Base-by-base conservation (phyloP, 2,329 filamentous ascomycete genomes). In the Ophiostoma quercus region DNA sequence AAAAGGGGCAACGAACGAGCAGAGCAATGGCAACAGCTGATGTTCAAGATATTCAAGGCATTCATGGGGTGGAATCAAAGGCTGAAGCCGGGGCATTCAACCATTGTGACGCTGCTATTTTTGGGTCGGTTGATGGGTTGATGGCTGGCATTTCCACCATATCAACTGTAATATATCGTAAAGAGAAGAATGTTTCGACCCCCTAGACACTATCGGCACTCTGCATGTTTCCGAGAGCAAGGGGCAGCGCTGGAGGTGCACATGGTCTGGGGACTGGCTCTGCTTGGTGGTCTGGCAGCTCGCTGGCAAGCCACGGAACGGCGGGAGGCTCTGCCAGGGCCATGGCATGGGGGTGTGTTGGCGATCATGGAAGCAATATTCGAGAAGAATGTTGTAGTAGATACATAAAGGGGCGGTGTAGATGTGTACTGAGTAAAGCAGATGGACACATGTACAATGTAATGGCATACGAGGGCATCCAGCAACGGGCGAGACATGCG, bases 371-470 rank as follows among this genome's bases (percentile, higher is more conserved):
- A 62, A 62, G 25, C 25, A 29, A 19, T 62, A 34, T 16, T 22
- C 1, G 7, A n/a, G 1, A 22, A n/a, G 11, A 54, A 8, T 3
- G 9, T 3, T 6, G 8, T n/a, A n/a, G n/a, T n/a, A n/a, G n/a
- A n/a, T n/a, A n/a, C n/a, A n/a, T n/a, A 22, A 57, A 22, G 51
- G 57, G 16, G 57, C 57, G 57, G 57, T 62, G 57, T 32, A 62
- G 57, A 41, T 41, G 12, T 12, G 39, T n/a, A n/a, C n/a, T n/a
- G n/a, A n/a, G n/a, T 12, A 41, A 29, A 29, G 25, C 3, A 41
- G 39, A 62, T 62, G 57, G 54, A 60, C 25, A 60, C 54, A 60
- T 60, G n/a, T n/a, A n/a, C n/a, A 14, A 25, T 32, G 57, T 62
- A 32, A 32, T 34, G 57, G 8, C 51, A 32, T 62, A 60, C 57